phyloP scores from a whole-genome alignment of 1,284 basidiomycete species.

The Trichosporon sp. region DNA sequence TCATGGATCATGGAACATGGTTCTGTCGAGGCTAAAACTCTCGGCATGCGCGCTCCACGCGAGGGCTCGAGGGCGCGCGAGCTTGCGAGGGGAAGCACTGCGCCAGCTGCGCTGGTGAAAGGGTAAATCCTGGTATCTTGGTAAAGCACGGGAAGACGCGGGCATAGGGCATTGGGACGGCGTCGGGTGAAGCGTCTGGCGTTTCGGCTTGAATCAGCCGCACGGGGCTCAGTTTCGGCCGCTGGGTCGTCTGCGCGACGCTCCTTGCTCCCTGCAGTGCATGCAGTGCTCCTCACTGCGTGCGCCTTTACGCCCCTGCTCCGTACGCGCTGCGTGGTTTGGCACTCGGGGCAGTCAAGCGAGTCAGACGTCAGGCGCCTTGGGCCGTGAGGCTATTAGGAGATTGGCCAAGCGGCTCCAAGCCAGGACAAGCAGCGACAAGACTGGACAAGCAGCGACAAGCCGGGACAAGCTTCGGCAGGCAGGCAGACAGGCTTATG shows the following conservation, averaged over 20 bases:
- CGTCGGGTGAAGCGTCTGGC: background rate
- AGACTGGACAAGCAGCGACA: no score
- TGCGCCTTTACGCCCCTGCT: no score
- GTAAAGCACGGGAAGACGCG: background rate
- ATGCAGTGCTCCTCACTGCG: no score
- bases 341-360: no score
- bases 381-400: background rate
- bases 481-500: no score
- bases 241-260: background rate
- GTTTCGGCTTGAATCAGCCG: constrained; percentile 1
- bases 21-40: background rate
- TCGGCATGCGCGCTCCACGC: background rate
- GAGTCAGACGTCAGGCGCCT: no score
- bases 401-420: background rate
- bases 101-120: background rate
- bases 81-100: no score
- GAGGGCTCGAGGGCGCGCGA: no score
- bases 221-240: background rate
- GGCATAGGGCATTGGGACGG: background rate
- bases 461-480: no score
- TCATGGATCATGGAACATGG: background rate
- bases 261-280: no score
- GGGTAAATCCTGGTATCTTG: background rate
- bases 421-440: no score
- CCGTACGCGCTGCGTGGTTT: no score